phyloP scores from a whole-genome alignment of 1,284 basidiomycete species.

The Neotropicomus parvogracilis region DNA sequence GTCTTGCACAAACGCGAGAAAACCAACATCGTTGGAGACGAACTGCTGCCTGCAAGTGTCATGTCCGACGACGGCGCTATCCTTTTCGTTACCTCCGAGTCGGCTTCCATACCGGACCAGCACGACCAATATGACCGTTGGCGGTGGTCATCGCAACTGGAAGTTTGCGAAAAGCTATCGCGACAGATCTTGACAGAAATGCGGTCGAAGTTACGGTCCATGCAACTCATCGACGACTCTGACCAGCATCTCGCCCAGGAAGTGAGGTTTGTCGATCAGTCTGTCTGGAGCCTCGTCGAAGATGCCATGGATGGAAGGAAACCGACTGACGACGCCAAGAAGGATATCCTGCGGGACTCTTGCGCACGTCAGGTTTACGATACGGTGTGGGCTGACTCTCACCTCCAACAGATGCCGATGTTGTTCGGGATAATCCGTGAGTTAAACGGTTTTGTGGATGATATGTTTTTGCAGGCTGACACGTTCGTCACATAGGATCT shows the following conservation, averaged over 20 bases:
- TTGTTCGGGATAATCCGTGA: conserved; percentile 53
- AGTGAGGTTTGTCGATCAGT: conserved; percentile 35
- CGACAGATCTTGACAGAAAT: conserved; percentile 46
- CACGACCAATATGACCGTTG: conserved; percentile 20
- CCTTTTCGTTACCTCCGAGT: not conserved
- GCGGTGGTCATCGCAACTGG: conserved; percentile 27
- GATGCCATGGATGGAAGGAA: conserved; percentile 44
- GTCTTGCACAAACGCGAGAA: not conserved
- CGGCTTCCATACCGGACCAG: conserved; percentile 5
- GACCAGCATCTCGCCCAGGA: conserved; percentile 14
- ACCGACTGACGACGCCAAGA: conserved; percentile 40
- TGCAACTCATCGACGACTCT: conserved; percentile 38
- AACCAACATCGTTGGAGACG: not conserved
- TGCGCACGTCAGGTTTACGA: conserved; percentile 45
- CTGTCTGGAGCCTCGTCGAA: conserved; percentile 43
- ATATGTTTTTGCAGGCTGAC: not conserved
- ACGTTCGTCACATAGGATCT: conserved; percentile 19
- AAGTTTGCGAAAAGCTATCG: conserved; percentile 43
- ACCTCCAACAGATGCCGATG: conserved; percentile 42
- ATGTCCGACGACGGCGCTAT: not conserved
- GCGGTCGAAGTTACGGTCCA: conserved; percentile 42
- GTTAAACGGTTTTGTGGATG: conserved; percentile 16
- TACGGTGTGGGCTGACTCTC: not conserved
- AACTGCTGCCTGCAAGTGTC: not conserved
- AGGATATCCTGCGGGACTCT: conserved; percentile 50